A percentile compares a stretch with the other conserved stretches of the same genome.
Conservation (phyloP, 805 yeast genomes). For the Diddensiella santjacobensis region DNA sequence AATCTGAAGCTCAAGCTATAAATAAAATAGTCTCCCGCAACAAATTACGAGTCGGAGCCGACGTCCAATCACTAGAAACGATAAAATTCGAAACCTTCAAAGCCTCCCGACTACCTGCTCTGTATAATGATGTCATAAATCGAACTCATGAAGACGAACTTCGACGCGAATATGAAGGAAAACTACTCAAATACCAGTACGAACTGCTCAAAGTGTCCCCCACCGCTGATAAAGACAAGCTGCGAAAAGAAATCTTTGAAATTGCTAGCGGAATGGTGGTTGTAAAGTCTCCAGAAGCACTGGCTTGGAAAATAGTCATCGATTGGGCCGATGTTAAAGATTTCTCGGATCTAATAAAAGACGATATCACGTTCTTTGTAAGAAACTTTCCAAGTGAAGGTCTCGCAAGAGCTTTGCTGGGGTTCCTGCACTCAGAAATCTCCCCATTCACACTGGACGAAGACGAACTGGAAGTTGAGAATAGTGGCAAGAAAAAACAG, state of each 20-base stretch:
- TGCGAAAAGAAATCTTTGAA: conserved; percentile 45
- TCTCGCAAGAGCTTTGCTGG: conserved; percentile 57
- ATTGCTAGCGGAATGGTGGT: conserved; percentile 70
- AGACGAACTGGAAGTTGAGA: conserved; percentile 13
- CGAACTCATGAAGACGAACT: conserved; percentile 55
- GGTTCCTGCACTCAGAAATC: conserved; percentile 61
- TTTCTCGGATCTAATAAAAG: conserved; percentile 47
- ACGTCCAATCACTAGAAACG: conserved; percentile 29
- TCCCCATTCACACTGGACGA: conserved; percentile 49
- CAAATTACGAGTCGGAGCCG: conserved; percentile 24
- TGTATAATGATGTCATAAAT: conserved; percentile 57
- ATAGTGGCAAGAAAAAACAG: conserved; percentile 8
- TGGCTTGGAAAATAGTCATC: conserved; percentile 70
- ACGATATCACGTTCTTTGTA: conserved; percentile 49
- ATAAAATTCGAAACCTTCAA: conserved; percentile 46
- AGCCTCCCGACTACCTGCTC: conserved; percentile 47
- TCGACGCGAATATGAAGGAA: conserved; percentile 58
- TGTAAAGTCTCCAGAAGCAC: conserved; percentile 54
- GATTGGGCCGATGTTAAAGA: conserved; percentile 65
- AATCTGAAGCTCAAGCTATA: conserved; percentile 26
- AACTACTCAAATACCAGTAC: conserved; percentile 53
- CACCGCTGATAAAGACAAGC: conserved; percentile 34
- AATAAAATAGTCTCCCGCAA: conserved; percentile 23
- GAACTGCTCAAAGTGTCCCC: conserved; percentile 55
- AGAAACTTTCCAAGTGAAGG: conserved; percentile 57